These are phyloP conservation scores for Lophium mytilinum DNA, from an alignment of 495 filamentous ascomycete species.

Conservation along the genomic window DNA sequence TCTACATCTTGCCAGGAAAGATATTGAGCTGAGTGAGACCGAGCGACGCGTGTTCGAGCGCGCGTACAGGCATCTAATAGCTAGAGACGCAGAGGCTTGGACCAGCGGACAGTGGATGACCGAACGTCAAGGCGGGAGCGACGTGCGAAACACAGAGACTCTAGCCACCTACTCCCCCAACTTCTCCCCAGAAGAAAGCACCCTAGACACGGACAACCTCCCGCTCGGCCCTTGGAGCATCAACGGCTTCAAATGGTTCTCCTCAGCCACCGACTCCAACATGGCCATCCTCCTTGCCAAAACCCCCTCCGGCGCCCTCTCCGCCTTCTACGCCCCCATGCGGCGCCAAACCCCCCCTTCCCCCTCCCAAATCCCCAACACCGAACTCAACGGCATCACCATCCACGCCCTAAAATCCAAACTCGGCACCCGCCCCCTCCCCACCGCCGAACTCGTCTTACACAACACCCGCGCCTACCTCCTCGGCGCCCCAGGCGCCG, in stretches of 20 bases:
- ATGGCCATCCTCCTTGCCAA: conserved; percentile 65
- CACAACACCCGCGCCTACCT: conserved; percentile 54
- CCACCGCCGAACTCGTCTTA: conserved; percentile 62
- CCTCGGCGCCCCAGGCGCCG: conserved; percentile 53
- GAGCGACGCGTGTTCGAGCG: conserved; percentile 41
- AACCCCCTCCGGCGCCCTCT: conserved; percentile 44
- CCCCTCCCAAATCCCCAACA: conserved; percentile 10
- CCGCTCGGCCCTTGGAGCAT: conserved; percentile 54
- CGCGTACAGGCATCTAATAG: conserved; percentile 45
- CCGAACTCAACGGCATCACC: conserved; percentile 55
- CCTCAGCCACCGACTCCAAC: conserved; percentile 62
- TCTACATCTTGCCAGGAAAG: conserved; percentile 38
- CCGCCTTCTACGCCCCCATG: conserved; percentile 61
- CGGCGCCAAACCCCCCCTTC: conserved; percentile 37
- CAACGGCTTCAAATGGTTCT: conserved; percentile 72
- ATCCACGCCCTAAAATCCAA: conserved; percentile 65
- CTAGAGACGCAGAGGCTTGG: conserved; percentile 55
- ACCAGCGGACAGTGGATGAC: conserved; percentile 86
- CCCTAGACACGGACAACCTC: conserved; percentile 30
- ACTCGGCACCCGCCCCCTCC: conserved; percentile 58
- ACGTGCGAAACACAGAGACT: conserved; percentile 66
- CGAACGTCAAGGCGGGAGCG: conserved; percentile 65
- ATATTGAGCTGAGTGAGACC: conserved; percentile 13
- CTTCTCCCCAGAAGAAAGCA: conserved; percentile 1
- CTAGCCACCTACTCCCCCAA: conserved; percentile 38